Evolutionary conservation across 164 flowering plant genomes (phyloP), one percentile per base, ranked within the genome.

Genomic region (Brasenia schreberi): DNA sequence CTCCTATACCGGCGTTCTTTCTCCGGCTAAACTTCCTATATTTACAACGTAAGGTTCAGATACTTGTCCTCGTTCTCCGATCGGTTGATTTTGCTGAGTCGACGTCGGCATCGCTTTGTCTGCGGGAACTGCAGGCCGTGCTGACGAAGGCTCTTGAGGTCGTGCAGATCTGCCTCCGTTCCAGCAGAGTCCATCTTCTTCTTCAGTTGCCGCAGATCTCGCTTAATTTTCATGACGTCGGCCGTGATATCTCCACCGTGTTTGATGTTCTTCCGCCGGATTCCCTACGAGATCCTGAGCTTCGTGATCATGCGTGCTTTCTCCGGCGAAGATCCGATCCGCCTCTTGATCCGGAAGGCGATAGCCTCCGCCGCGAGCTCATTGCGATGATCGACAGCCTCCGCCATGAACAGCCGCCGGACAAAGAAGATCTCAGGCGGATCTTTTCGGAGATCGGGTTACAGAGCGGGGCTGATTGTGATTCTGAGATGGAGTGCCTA

Each of bases 191-290:
- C 43, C 91, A 96, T 96, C 80, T 95, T 18, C 61, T 95, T 76
- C 74, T 95, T 5, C 97, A 87, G 66, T 87, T 83, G 75, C 81
- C 81, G 9, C 70, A 88, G 27, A 73, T 95, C 74, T 88, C 96
- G 10, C 87, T 86, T 4, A 84, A 83, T 72, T 94, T 89, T 62
- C 90, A 87, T 70, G 99, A 94, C 70, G 68, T 94, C 64, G 83
- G 76, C 58, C 86, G 76, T 69, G 96, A 91, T 53, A 80, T 94
- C 14, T 87, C 83, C 16, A 94, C 99, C 19, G 78, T 94, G 39
- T 76, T 94, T 66, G 99, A 94, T 73, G 96, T 91, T 4, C 82
- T 94, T 44, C 97, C 97, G 59, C 60, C 87, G n/a, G 74, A 72
- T 53, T 66, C 85, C 67, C 69, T 81, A 64, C 78, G 74, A 23